Evolutionary conservation across 2,329 filamentous ascomycete genomes (phyloP).

Genomic region (Trichoderma gracile): DNA sequence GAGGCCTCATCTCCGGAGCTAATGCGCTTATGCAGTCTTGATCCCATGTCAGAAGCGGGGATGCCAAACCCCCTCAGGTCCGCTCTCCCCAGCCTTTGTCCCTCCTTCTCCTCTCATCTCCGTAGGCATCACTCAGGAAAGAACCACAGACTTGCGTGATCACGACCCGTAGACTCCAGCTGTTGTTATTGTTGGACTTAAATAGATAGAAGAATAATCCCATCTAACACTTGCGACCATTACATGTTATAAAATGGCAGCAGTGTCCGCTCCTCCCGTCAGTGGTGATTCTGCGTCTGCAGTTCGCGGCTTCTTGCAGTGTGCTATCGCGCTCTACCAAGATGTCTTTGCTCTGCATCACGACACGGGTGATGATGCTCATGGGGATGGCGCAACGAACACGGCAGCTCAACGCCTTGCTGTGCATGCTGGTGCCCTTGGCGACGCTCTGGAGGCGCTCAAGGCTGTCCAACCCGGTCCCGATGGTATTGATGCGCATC

Average conservation of each 20-base stretch:
- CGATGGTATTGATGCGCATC: not conserved
- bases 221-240: slow-evolving; percentile 30
- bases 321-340: slow-evolving; percentile 26
- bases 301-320: slow-evolving; percentile 30
- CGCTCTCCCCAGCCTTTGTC: not conserved
- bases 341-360: slow-evolving; percentile 18
- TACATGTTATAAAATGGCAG: slow-evolving; percentile 40
- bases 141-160: not conserved
- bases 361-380: not conserved
- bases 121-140: not conserved
- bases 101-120: not conserved
- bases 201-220: slow-evolving; percentile 24
- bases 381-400: not conserved
- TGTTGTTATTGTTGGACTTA: not conserved
- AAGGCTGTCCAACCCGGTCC: not conserved
- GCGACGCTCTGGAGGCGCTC: slow-evolving; percentile 1
- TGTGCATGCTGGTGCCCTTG: not conserved
- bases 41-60: slow-evolving; percentile 16
- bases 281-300: slow-evolving; percentile 22
- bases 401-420: not conserved
- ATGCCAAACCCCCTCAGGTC: slow-evolving; percentile 9
- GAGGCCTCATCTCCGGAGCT: slow-evolving; percentile 17
- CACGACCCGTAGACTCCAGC: not conserved
- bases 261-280: slow-evolving; percentile 23
- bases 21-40: not conserved